phyloP scores from a whole-genome alignment of 345 rosid species.

The Rhizophora apiculata region DNA sequence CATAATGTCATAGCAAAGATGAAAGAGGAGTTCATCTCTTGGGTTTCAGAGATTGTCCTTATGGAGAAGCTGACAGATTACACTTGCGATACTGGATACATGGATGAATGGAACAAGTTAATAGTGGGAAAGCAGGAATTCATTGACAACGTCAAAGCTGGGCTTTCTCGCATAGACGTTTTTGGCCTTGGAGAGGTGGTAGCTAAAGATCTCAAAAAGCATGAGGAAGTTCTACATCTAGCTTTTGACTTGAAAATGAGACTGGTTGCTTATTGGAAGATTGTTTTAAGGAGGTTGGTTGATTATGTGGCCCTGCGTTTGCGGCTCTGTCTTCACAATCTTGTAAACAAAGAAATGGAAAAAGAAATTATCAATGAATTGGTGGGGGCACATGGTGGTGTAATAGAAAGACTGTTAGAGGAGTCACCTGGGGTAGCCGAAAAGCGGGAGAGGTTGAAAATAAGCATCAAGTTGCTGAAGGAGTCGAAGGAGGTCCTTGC shows the following conservation, averaged over 20 bases:
- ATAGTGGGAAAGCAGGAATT: slow-evolving; percentile 15
- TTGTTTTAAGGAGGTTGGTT: slow-evolving; percentile 28
- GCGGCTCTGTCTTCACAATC: slow-evolving; percentile 6
- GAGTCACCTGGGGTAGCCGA: slow-evolving; percentile 23
- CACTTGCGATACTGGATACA: slow-evolving; percentile 34
- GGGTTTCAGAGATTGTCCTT: slow-evolving; percentile 30
- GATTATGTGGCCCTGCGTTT: slow-evolving; percentile 30
- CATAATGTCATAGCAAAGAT: slow-evolving; percentile 20
- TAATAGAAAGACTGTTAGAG: slow-evolving; percentile 25
- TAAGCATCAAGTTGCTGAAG: slow-evolving; percentile 22
- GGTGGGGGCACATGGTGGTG: slow-evolving; percentile 17
- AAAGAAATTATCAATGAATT: slow-evolving; percentile 18
- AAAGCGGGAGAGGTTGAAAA: slow-evolving; percentile 24
- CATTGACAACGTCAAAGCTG: background rate
- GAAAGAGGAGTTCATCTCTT: slow-evolving; percentile 26
- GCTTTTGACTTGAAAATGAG: slow-evolving; percentile 37
- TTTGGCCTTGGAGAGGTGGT: slow-evolving; percentile 19
- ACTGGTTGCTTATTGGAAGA: slow-evolving; percentile 30
- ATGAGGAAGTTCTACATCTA: background rate
- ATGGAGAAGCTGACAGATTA: slow-evolving; percentile 43
- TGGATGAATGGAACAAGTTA: slow-evolving; percentile 21
- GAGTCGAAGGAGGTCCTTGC: slow-evolving; percentile 27
- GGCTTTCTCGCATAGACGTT: background rate
- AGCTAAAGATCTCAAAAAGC: background rate
- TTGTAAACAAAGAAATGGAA: slow-evolving; percentile 28